phyloP scores from a whole-genome alignment of 176 grass and related monocot genomes.

The Phoenix roebelenii region DNA sequence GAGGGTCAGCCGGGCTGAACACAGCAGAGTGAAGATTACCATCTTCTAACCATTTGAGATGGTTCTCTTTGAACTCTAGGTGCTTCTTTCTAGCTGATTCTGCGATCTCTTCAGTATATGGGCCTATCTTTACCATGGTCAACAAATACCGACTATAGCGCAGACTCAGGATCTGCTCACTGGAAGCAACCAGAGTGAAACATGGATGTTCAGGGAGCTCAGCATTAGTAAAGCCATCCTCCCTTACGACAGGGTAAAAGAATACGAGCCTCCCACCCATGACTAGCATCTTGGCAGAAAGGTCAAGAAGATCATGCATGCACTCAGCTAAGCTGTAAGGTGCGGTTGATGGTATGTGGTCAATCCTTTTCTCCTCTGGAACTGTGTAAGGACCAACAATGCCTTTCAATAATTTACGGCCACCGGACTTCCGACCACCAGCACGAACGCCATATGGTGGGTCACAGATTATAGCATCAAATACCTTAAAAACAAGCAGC shows the following conservation, averaged over 20 bases:
- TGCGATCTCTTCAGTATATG: conserved; percentile 45
- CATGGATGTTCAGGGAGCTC: conserved; percentile 74
- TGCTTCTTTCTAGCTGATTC: conserved; percentile 37
- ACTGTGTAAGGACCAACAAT: conserved; percentile 62
- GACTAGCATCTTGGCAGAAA: conserved; percentile 65
- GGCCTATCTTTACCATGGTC: conserved; percentile 67
- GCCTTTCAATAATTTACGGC: conserved; percentile 72
- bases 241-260: conserved; percentile 72
- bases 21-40: conserved; percentile 75
- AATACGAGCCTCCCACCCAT: conserved; percentile 71
- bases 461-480: conserved; percentile 86
- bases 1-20: conserved; percentile 37
- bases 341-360: conserved; percentile 84
- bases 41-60: conserved; percentile 85
- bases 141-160: conserved; percentile 72
- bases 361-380: conserved; percentile 73
- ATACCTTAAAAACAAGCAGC: conserved; percentile 35
- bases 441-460: conserved; percentile 93
- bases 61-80: conserved; percentile 76
- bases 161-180: conserved; percentile 79
- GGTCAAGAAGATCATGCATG: conserved; percentile 76
- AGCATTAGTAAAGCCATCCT: conserved; percentile 24
- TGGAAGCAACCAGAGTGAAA: conserved; percentile 57
- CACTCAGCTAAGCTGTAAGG: conserved; percentile 73
- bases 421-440: conserved; percentile 84